Evolutionary conservation across 2,329 filamentous ascomycete genomes (phyloP).

Genomic region (Ophiocordyceps robertsii): DNA sequence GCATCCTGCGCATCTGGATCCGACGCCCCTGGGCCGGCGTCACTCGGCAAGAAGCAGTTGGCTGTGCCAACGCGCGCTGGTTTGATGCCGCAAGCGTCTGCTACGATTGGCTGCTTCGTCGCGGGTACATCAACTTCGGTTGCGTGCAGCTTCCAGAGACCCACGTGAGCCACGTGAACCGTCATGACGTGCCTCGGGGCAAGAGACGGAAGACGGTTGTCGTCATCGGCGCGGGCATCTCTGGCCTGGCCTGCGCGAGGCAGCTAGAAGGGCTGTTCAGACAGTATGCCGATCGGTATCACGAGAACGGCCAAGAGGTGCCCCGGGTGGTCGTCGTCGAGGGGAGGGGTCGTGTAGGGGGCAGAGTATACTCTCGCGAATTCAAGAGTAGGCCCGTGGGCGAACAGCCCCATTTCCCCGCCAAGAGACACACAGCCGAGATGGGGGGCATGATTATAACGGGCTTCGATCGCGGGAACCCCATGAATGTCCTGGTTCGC

Average conservation of each 20-base stretch:
- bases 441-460: conserved; percentile 98
- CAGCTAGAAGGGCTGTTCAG: conserved; percentile 78
- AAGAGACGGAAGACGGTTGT: conserved; percentile 59
- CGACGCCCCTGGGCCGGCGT: conserved; percentile 75
- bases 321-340: conserved; percentile 74
- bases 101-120: conserved; percentile 81
- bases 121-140: conserved; percentile 94
- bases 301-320: conserved; percentile 49
- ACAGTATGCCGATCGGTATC: conserved; percentile 61
- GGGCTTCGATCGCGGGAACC: conserved; percentile 90
- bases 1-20: conserved; percentile 81
- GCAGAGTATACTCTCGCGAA: conserved; percentile 77
- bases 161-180: conserved; percentile 29
- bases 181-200: conserved; percentile 19
- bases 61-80: conserved; percentile 80
- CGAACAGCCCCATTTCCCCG: conserved; percentile 38
- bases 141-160: conserved; percentile 54
- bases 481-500: conserved; percentile 78
- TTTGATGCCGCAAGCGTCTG: conserved; percentile 80
- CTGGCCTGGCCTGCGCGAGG: conserved; percentile 80
- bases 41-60: conserved; percentile 71
- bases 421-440: conserved; percentile 66
- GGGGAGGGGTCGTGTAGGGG: conserved; percentile 75
- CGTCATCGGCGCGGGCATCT: conserved; percentile 87
- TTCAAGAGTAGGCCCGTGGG: conserved; percentile 44